phyloP scores from a whole-genome alignment of 2,329 filamentous ascomycete genomes.

The Daldinia eschscholtzii region DNA sequence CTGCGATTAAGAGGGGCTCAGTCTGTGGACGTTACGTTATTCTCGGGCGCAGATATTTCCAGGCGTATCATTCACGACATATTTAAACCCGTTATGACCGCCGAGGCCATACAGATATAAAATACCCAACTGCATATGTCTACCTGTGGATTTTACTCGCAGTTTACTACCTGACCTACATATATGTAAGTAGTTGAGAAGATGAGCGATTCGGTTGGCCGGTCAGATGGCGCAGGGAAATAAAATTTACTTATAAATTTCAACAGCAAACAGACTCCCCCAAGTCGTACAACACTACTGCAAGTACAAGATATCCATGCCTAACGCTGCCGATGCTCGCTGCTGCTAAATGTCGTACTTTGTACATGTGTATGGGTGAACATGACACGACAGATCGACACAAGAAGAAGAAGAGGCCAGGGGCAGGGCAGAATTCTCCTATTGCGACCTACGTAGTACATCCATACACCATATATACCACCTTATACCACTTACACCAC shows the following conservation, averaged over 20 bases:
- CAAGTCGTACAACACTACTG: conserved; percentile 17
- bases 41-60: conserved; percentile 16
- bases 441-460: background rate
- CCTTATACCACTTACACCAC: too few species aligned
- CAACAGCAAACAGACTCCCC: conserved; percentile 14
- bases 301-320: background rate
- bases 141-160: conserved; percentile 5
- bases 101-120: background rate
- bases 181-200: background rate
- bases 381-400: conserved; percentile 35
- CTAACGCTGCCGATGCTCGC: conserved; percentile 2
- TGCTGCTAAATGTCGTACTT: conserved; percentile 14
- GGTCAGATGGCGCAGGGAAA: conserved; percentile 20
- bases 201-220: background rate
- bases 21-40: conserved; percentile 8
- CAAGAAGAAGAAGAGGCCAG: conserved; percentile 30
- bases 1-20: conserved; percentile 9
- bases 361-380: conserved; percentile 30
- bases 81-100: background rate
- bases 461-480: background rate
- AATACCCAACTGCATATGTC: background rate
- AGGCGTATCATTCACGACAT: background rate
- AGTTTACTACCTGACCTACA: background rate
- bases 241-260: background rate
- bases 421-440: conserved; percentile 38